Percentiles rank a stretch among this genome's conserved stretches.
Conservation (phyloP, 305 asterid genomes). For the Vinca major region DNA sequence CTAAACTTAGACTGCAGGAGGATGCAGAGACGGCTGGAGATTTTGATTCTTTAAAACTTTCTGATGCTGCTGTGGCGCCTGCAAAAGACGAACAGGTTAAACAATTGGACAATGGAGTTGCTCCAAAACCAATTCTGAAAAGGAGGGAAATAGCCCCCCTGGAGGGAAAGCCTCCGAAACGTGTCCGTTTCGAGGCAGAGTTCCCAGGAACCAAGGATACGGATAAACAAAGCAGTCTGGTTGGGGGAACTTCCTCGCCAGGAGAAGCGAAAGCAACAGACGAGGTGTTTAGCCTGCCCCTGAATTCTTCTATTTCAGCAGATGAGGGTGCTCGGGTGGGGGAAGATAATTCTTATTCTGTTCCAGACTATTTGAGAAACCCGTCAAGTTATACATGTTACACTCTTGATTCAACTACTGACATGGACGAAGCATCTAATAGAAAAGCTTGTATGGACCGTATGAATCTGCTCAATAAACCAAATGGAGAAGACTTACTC, state of each 20-base stretch:
- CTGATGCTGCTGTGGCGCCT: slow-evolving; percentile 20
- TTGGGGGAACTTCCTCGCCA: slow-evolving; percentile 11
- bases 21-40: slow-evolving; percentile 66
- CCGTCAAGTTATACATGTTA: slow-evolving; percentile 72
- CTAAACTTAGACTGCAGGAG: slow-evolving; percentile 61
- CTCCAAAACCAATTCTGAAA: slow-evolving; percentile 54
- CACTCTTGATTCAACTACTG: slow-evolving; percentile 42
- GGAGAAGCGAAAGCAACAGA: slow-evolving; percentile 16
- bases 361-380: slow-evolving; percentile 67
- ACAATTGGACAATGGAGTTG: slow-evolving; percentile 12
- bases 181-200: slow-evolving; percentile 42
- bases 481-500: slow-evolving; percentile 16
- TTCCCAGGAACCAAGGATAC: slow-evolving; percentile 19
- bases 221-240: slow-evolving; percentile 13
- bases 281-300: slow-evolving; percentile 24
- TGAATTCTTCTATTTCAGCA: slow-evolving; percentile 22
- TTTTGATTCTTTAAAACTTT: slow-evolving; percentile 31
- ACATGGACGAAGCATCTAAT: slow-evolving; percentile 58
- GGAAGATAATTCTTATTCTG: not conserved
- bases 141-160: slow-evolving; percentile 25
- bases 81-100: not conserved
- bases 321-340: slow-evolving; percentile 10
- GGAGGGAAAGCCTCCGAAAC: slow-evolving; percentile 43
- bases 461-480: slow-evolving; percentile 34
- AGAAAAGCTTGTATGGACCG: slow-evolving; percentile 49